These are phyloP conservation scores for Nidula niveotomentosa DNA, from an alignment of 1,284 basidiomycete genomes.

Conservation along the genomic window DNA sequence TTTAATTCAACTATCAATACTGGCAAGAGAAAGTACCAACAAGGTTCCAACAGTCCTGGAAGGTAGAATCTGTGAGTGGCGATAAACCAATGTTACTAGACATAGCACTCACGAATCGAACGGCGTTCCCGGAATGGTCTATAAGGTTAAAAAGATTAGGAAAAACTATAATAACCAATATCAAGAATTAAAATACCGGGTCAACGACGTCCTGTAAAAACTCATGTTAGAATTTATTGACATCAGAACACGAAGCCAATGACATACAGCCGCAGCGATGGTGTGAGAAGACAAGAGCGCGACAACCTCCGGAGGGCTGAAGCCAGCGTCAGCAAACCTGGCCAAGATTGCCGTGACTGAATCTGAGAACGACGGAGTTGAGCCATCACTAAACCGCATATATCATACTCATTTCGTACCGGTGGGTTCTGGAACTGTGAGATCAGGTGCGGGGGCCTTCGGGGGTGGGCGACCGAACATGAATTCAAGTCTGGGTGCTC, in stretches of 20 bases:
- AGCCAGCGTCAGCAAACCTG: slow-evolving; percentile 31
- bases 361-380: slow-evolving; percentile 11
- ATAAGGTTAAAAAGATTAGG: neutral
- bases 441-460: slow-evolving; percentile 28
- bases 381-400: neutral
- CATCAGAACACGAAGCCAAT: neutral
- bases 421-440: slow-evolving; percentile 32
- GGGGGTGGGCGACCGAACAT: slow-evolving; percentile 28
- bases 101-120: slow-evolving; percentile 24
- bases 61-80: neutral
- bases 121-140: slow-evolving; percentile 22
- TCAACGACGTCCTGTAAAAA: slow-evolving; percentile 13
- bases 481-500: slow-evolving; percentile 20
- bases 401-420: neutral
- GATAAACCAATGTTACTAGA: neutral
- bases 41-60: slow-evolving; percentile 13
- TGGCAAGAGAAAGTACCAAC: slow-evolving; percentile 3
- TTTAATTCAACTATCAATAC: too few relatives aligned
- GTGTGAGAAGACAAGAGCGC: slow-evolving; percentile 29
- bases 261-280: slow-evolving; percentile 13
- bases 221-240: too few relatives aligned
- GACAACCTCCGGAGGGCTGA: slow-evolving; percentile 25
- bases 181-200: neutral
- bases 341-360: slow-evolving; percentile 30
- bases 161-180: neutral